Base-by-base conservation (phyloP, 1,284 basidiomycete genomes). In the Leccinum insolens region DNA sequence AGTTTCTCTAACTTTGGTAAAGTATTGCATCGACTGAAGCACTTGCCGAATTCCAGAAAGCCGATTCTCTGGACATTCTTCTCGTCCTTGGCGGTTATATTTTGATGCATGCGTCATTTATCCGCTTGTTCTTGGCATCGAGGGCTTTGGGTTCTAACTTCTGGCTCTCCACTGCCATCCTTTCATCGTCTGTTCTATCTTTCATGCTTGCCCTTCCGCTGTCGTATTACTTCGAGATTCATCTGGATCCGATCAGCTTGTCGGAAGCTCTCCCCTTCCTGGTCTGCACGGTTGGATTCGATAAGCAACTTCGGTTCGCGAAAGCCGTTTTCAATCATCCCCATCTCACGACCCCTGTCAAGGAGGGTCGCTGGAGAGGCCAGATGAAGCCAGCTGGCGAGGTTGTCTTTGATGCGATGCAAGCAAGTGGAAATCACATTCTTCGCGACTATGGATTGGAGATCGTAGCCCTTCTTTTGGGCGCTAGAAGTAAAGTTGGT, bases 251-350 rank as follows among this genome's bases (percentile, higher is more conserved):
- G 2, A 92, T 99, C 67, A 90, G 92, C 17, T 85, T 99, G 41
- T 96, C 95, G 15, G 98, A 99, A 80, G 96, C 97, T 0, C 86
- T 99, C 2, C 97, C 97, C 0, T 99, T 99, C 89, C 85, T 99
- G 49, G 96, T 99, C 58, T 98, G 98, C 80, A 97, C 95, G 1
- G 91, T 99, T 67, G 97, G 97, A 14, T 99, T 99, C 78, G 97
- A 99, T 82, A 99, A 99, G 81, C 97, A 96, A 0, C 92, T 96
- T 68, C 88, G 95, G 12, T 89, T 99, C 52, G 96, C 96, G 0
- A 88, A 92, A 31, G 94, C 96, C 11, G 93, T 99, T 39, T 95
- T 99, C 80, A 87, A 89, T 22, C 94, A 96, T 74, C 93, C 95
- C 3, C 90, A 95, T 70, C 86, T 91, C 67, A 80, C 85, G 55